A percentile compares a stretch with the other conserved stretches of the same genome.
Evolutionary conservation across 2,329 filamentous ascomycete genomes (phyloP).

Genomic region (Pseudogymnoascus sp.): DNA sequence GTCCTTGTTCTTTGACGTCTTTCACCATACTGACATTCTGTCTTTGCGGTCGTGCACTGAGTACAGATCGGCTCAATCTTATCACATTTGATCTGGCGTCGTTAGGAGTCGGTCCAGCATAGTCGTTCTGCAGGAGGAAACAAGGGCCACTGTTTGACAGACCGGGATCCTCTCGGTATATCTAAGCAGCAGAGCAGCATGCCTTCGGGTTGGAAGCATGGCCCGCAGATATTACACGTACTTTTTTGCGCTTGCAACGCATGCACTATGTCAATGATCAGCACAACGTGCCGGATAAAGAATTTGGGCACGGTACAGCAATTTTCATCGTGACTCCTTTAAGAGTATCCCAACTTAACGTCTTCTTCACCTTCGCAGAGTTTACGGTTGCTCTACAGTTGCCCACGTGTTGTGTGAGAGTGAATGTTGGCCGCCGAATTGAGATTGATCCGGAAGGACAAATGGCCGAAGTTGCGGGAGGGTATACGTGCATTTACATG

Average conservation of each 20-base stretch:
- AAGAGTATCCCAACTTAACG: background rate
- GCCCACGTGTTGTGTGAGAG: background rate
- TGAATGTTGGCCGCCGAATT: background rate
- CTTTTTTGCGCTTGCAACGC: background rate
- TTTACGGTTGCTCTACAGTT: background rate
- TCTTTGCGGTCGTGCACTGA: background rate
- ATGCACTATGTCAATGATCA: background rate
- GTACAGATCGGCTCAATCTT: background rate
- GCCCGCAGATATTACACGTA: background rate
- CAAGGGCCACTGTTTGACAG: background rate
- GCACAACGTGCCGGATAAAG: background rate
- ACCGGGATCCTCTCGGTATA: background rate
- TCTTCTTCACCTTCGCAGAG: background rate
- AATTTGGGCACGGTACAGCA: background rate
- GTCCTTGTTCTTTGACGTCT: background rate
- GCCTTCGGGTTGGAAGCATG: background rate
- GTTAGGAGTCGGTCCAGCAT: background rate
- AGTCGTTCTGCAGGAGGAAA: background rate
- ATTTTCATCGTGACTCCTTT: background rate
- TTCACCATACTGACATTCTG: background rate
- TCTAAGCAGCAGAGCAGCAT: background rate
- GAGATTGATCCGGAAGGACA: background rate
- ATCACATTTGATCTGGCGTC: background rate
- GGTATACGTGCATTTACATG: background rate
- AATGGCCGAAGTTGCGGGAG: background rate